Percentiles rank a stretch among this genome's conserved stretches.
These are phyloP conservation scores for Luvunga scandens DNA, from an alignment of 345 rosid genomes.

Conservation along the genomic window DNA sequence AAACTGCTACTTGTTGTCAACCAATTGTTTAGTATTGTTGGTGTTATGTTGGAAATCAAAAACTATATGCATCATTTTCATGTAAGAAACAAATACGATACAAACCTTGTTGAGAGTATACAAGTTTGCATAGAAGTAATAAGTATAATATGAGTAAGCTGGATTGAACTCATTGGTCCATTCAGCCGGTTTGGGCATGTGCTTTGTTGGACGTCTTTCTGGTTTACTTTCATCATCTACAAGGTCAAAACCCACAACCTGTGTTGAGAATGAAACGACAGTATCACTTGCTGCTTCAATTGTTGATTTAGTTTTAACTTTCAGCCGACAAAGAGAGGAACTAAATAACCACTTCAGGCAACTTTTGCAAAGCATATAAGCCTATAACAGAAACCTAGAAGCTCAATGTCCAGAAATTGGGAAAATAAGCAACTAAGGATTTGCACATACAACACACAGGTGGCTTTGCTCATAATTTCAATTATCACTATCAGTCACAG, in stretches of 20 bases:
- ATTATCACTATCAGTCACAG: not conserved
- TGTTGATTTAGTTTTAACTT: not conserved
- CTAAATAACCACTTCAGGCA: not conserved
- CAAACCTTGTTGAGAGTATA: constrained; percentile 49
- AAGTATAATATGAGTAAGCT: constrained; percentile 55
- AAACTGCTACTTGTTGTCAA: too few relatives aligned
- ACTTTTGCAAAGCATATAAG: not conserved
- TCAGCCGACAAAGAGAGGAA: not conserved
- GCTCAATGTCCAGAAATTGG: not conserved
- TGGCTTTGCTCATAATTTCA: not conserved
- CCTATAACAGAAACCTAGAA: not conserved
- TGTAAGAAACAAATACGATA: not conserved
- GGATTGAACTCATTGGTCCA: constrained; percentile 61
- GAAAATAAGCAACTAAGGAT: not conserved
- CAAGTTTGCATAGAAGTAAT: constrained; percentile 57
- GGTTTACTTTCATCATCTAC: constrained; percentile 67
- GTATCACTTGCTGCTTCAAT: not conserved
- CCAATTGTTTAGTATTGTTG: too few relatives aligned
- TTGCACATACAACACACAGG: not conserved
- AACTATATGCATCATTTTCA: not conserved
- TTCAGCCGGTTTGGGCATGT: constrained; percentile 53
- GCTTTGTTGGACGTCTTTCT: constrained; percentile 60
- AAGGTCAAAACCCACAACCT: constrained; percentile 62
- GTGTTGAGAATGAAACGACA: constrained; percentile 19
- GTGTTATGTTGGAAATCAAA: too few relatives aligned